phyloP scores from a whole-genome alignment of 495 filamentous ascomycete species.

The Xylaria castorea region DNA sequence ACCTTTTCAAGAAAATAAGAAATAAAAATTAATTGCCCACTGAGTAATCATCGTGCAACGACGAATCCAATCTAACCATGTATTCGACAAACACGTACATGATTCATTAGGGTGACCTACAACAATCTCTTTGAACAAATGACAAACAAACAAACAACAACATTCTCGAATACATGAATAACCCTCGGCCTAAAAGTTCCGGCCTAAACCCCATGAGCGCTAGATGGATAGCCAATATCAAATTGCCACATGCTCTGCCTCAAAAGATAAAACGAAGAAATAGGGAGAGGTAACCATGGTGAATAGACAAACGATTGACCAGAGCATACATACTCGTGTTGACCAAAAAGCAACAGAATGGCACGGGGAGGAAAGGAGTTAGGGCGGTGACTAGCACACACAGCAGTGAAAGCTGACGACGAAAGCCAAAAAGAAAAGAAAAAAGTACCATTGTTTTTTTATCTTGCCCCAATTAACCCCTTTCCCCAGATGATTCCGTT shows the following conservation, averaged over 20 bases:
- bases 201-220: neutral
- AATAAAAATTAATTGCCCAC: neutral
- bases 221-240: neutral
- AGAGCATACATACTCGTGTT: neutral
- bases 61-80: neutral
- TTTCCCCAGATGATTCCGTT: neutral
- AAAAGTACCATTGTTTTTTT: neutral
- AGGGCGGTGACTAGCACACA: neutral
- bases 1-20: neutral
- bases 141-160: neutral
- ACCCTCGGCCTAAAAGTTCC: neutral
- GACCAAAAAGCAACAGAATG: neutral
- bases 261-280: neutral
- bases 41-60: neutral
- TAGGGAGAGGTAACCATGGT: neutral
- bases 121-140: neutral
- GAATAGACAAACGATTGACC: neutral
- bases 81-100: neutral
- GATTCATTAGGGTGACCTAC: constrained; percentile 9
- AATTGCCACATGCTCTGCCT: constrained; percentile 3
- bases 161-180: neutral
- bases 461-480: neutral
- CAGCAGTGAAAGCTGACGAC: neutral
- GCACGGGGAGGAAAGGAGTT: neutral
- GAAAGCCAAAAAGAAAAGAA: neutral